Conservation (phyloP, 139 green algal genomes). For the Picochlorum sp. region DNA sequence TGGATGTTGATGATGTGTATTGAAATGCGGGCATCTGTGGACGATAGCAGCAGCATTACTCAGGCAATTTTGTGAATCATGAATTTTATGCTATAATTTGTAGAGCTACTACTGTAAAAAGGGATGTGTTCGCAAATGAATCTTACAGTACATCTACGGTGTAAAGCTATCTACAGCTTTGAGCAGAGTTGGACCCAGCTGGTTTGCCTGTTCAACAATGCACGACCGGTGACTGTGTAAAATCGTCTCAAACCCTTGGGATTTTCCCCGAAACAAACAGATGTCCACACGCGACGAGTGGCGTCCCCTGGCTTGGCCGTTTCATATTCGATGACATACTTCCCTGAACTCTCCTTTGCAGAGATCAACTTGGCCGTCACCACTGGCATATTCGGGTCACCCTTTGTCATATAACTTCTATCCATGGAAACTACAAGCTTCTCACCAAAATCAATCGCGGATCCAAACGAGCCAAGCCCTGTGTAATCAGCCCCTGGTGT, state of each 20-base stretch:
- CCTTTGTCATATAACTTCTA: conserved; percentile 11
- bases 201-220: neutral
- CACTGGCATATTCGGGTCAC: neutral
- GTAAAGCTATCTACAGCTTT: conserved; percentile 15
- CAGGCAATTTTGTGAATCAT: neutral
- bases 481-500: conserved; percentile 21
- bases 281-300: conserved; percentile 5
- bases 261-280: conserved; percentile 17
- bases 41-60: conserved; percentile 1
- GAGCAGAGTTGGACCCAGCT: conserved; percentile 11
- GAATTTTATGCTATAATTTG: neutral
- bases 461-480: conserved; percentile 14
- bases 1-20: no score
- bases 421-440: conserved; percentile 24
- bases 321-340: conserved; percentile 18
- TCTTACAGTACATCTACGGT: neutral
- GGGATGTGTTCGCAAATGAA: neutral
- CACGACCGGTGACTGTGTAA: conserved; percentile 28
- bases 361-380: conserved; percentile 15
- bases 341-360: neutral
- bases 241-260: conserved; percentile 8
- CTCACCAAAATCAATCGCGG: conserved; percentile 7
- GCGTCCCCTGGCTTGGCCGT: conserved; percentile 3
- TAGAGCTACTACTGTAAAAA: neutral
- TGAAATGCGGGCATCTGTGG: neutral